Evolutionary conservation across 345 rosid species (phyloP).

Genomic region (Moricandia arvensis): DNA sequence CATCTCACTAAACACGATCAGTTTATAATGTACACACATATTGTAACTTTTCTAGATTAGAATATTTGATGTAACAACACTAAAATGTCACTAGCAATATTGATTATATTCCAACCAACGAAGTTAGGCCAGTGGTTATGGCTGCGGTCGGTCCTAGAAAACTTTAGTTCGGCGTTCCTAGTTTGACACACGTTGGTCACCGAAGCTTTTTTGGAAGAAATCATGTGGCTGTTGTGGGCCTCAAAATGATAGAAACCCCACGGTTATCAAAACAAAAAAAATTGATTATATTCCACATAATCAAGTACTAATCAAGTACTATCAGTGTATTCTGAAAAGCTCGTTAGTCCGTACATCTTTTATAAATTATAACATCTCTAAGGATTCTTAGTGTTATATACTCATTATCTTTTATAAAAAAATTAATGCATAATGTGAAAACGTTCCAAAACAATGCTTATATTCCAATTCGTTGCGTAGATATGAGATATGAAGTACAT

Average conservation of each 20-base stretch:
- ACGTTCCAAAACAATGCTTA: neutral
- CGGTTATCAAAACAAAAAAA: too few species aligned
- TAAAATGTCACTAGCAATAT: slow-evolving; percentile 3
- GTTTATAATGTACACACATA: slow-evolving; percentile 29
- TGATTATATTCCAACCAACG: slow-evolving; percentile 33
- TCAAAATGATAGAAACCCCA: too few species aligned
- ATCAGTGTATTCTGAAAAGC: neutral
- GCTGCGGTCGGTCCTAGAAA: too few species aligned
- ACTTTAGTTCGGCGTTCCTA: too few species aligned
- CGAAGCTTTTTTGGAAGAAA: too few species aligned
- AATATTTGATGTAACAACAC: slow-evolving; percentile 40
- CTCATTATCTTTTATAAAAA: neutral
- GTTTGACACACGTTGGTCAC: too few species aligned
- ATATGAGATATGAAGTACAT: neutral
- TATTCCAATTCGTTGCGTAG: neutral
- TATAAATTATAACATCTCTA: neutral
- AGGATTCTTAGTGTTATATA: neutral
- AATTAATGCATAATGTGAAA: neutral
- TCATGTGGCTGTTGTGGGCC: too few species aligned
- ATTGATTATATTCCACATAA: slow-evolving; percentile 31
- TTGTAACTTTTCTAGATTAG: slow-evolving; percentile 24
- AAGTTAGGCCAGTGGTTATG: too few species aligned
- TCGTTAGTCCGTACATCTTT: neutral
- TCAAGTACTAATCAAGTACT: slow-evolving; percentile 21
- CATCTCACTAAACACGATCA: slow-evolving; percentile 16